These are phyloP conservation scores for Tilletia caries DNA, from an alignment of 1,284 basidiomycete genomes.

Conservation along the genomic window DNA sequence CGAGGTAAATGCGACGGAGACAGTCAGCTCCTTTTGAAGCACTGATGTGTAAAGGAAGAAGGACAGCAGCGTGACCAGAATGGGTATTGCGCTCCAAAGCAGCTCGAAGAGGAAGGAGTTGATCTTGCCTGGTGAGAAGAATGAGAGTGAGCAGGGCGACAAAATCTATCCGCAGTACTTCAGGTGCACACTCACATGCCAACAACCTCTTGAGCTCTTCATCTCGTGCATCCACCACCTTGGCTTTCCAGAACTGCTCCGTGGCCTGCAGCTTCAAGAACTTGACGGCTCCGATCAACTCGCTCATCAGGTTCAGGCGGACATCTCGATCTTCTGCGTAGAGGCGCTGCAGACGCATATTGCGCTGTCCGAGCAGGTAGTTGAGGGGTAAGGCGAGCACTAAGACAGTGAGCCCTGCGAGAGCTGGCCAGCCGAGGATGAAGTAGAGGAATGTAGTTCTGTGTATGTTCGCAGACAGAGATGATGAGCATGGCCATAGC, in stretches of 20 bases:
- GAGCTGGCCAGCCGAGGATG: conserved; percentile 76
- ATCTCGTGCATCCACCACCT: conserved; percentile 38
- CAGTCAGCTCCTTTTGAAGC: conserved; percentile 54
- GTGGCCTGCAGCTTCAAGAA: conserved; percentile 65
- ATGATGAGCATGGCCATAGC: not conserved
- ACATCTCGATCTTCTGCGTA: conserved; percentile 72
- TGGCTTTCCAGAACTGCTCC: conserved; percentile 32
- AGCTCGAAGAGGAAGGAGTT: conserved; percentile 54
- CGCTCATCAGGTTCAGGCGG: conserved; percentile 78
- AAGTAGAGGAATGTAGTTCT: conserved; percentile 55
- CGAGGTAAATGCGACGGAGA: conserved; percentile 53
- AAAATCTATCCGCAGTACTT: conserved; percentile 20
- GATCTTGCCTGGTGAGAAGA: not conserved
- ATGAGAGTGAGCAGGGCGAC: not conserved
- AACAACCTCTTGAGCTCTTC: conserved; percentile 43
- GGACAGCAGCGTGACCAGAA: conserved; percentile 24
- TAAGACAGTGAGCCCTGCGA: conserved; percentile 78
- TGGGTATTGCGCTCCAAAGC: conserved; percentile 41
- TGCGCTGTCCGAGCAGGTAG: conserved; percentile 64
- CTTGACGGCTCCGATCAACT: conserved; percentile 68
- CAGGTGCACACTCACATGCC: conserved; percentile 22
- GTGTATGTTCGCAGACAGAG: not conserved
- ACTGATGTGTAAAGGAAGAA: conserved; percentile 53
- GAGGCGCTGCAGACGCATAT: conserved; percentile 69
- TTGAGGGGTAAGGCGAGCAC: conserved; percentile 72